phyloP scores from a whole-genome alignment of 2,329 filamentous ascomycete genomes.

The Podosphaera xanthii region DNA sequence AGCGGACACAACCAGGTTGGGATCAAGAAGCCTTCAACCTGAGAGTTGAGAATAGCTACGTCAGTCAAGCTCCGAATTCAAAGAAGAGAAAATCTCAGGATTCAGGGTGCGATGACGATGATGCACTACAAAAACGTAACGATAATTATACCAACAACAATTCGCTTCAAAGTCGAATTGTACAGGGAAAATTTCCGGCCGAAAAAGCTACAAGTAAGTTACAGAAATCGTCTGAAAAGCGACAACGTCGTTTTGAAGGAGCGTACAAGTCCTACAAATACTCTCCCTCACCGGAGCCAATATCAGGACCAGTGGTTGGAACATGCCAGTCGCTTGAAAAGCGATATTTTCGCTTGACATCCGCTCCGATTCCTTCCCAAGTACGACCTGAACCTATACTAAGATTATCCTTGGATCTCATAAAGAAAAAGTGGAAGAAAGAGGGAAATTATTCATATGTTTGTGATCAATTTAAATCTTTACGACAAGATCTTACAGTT shows the following conservation, averaged over 20 bases:
- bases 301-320: slow-evolving; percentile 56
- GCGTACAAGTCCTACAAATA: slow-evolving; percentile 31
- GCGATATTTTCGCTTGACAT: slow-evolving; percentile 79
- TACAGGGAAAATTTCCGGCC: slow-evolving; percentile 22
- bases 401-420: slow-evolving; percentile 60
- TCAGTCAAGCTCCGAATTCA: slow-evolving; percentile 15
- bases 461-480: slow-evolving; percentile 96
- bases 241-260: slow-evolving; percentile 65
- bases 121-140: slow-evolving; percentile 48
- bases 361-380: slow-evolving; percentile 66
- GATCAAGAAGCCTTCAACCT: slow-evolving; percentile 12
- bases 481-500: slow-evolving; percentile 93
- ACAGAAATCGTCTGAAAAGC: slow-evolving; percentile 65
- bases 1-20: slow-evolving; percentile 32
- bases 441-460: slow-evolving; percentile 94
- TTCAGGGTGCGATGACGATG: slow-evolving; percentile 27
- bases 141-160: slow-evolving; percentile 27
- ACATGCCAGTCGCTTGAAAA: slow-evolving; percentile 74
- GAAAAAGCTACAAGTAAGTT: slow-evolving; percentile 61
- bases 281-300: slow-evolving; percentile 32
- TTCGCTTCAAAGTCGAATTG: slow-evolving; percentile 50
- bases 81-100: slow-evolving; percentile 72
- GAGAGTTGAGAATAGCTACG: slow-evolving; percentile 8
- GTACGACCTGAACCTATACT: slow-evolving; percentile 69
- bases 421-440: slow-evolving; percentile 86